Evolutionary conservation across 106 monocot species (phyloP).

Genomic region (Chionographis japonica): DNA sequence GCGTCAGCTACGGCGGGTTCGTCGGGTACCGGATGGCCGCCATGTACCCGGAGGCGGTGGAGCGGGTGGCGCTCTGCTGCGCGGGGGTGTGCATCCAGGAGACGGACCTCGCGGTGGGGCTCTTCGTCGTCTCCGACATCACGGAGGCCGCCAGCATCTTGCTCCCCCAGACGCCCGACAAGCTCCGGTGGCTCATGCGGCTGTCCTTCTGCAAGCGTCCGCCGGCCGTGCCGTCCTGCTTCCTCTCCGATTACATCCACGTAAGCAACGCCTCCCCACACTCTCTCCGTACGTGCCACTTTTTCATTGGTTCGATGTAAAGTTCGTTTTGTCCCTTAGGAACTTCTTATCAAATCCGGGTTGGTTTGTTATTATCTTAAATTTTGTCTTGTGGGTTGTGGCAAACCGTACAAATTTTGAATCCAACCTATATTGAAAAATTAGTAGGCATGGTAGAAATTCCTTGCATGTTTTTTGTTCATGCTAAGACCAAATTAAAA

Average conservation of each 20-base stretch:
- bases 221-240: conserved; percentile 50
- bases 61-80: conserved; percentile 51
- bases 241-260: conserved; percentile 62
- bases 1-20: conserved; percentile 83
- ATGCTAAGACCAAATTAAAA: too few species aligned
- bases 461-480: too few species aligned
- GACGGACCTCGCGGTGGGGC: conserved; percentile 47
- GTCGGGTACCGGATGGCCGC: conserved; percentile 72
- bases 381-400: too few species aligned
- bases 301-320: background rate
- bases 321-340: too few species aligned
- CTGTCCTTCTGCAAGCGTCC: conserved; percentile 58
- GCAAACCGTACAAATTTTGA: too few species aligned
- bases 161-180: conserved; percentile 66
- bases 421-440: too few species aligned
- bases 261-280: conserved; percentile 18
- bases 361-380: too few species aligned
- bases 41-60: conserved; percentile 47
- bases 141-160: conserved; percentile 47
- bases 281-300: background rate
- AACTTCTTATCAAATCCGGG: too few species aligned
- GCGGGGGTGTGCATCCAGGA: conserved; percentile 82
- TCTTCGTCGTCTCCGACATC: conserved; percentile 60
- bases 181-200: conserved; percentile 48
- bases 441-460: too few species aligned